A percentile compares a stretch with the other conserved stretches of the same genome.
These are phyloP conservation scores for Cinnamomum chago DNA, from an alignment of 164 flowering plant species.

Conservation along the genomic window DNA sequence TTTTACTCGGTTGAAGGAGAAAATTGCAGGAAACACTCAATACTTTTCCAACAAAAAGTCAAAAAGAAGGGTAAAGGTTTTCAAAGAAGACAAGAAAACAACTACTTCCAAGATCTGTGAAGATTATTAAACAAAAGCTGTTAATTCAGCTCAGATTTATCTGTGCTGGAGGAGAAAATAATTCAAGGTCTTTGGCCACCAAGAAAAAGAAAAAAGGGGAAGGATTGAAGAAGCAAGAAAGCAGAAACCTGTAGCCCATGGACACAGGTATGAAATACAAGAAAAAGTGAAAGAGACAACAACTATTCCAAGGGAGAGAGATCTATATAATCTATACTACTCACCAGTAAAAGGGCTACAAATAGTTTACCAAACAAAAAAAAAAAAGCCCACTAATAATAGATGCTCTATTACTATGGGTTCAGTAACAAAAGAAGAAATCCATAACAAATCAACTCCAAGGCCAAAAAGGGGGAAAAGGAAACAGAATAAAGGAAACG, in stretches of 20 bases:
- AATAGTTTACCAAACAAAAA: background rate
- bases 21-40: background rate
- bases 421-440: background rate
- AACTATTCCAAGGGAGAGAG: background rate
- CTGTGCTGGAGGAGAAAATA: background rate
- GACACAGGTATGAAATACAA: background rate
- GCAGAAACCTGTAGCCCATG: background rate
- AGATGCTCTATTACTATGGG: background rate
- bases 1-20: slow-evolving; percentile 4
- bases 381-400: background rate
- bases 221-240: background rate
- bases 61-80: background rate
- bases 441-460: background rate
- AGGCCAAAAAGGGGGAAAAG: background rate
- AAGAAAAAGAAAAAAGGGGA: background rate
- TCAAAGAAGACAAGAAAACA: slow-evolving; percentile 1
- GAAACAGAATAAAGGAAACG: background rate
- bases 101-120: background rate
- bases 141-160: no score
- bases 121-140: background rate
- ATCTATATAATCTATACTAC: background rate
- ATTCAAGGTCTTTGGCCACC: background rate
- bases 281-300: background rate
- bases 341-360: background rate
- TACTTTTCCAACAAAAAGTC: background rate